Evolutionary conservation across 2,329 filamentous ascomycete genomes (phyloP).

Genomic region (Aspergillus sclerotialis): DNA sequence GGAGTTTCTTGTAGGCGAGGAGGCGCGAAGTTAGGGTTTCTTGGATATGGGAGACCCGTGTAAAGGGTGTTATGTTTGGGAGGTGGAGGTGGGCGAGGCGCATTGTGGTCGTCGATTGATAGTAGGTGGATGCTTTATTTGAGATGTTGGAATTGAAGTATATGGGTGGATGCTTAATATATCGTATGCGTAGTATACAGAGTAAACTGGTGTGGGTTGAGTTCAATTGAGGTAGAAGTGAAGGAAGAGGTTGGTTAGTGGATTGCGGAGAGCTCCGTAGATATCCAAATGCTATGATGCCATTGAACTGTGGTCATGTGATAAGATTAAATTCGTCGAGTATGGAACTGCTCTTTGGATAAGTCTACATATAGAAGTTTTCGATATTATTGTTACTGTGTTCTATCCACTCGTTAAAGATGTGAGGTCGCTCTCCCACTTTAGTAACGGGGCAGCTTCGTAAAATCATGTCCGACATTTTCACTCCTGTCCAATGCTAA

Average conservation of each 20-base stretch:
- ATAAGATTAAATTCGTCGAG: not conserved
- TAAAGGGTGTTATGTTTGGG: slow-evolving; percentile 48
- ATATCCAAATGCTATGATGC: no score
- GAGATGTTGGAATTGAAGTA: no score
- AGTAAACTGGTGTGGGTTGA: not conserved
- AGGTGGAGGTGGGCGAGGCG: slow-evolving; percentile 57
- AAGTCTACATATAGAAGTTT: not conserved
- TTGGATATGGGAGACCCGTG: slow-evolving; percentile 50
- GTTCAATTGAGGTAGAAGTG: no score
- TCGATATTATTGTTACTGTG: no score
- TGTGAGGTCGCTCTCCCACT: no score
- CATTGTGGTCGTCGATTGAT: slow-evolving; percentile 28
- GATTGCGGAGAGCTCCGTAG: not conserved
- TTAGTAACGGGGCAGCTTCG: no score
- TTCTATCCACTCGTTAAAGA: no score
- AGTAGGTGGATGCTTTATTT: not conserved
- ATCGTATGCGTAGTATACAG: not conserved
- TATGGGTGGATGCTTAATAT: not conserved
- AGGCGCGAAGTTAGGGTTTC: slow-evolving; percentile 49
- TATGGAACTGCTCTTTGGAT: not conserved
- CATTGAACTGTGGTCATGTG: not conserved
- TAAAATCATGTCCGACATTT: no score
- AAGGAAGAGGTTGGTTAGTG: no score
- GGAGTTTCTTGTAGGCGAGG: slow-evolving; percentile 54
- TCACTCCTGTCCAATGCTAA: no score